A percentile compares a stretch with the other conserved stretches of the same genome.
Conservation (phyloP, 805 yeast genomes). For the Teunomyces atbi region DNA sequence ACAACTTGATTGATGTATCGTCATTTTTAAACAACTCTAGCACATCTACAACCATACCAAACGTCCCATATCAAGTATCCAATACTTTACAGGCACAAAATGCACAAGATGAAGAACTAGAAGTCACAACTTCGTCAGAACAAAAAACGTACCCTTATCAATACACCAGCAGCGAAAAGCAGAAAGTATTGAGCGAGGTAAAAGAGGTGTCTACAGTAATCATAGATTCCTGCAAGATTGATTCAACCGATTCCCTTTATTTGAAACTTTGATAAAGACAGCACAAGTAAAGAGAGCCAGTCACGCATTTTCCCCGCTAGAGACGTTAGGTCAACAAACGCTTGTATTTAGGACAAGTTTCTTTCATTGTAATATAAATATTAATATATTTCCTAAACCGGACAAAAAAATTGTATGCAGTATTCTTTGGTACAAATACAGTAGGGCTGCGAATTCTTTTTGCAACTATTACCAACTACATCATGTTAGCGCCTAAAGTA, state of each 20-base stretch:
- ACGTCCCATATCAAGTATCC: constrained; percentile 2
- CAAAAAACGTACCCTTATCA: constrained; percentile 11
- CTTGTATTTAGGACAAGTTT: neutral
- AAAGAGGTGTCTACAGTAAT: constrained; percentile 7
- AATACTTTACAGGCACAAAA: constrained; percentile 3
- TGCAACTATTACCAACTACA: neutral
- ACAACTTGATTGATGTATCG: constrained; percentile 14
- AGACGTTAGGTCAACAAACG: neutral
- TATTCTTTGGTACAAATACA: neutral
- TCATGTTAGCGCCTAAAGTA: neutral
- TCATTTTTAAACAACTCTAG: constrained; percentile 13
- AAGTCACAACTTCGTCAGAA: constrained; percentile 4
- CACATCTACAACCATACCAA: constrained; percentile 6
- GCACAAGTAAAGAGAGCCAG: no score
- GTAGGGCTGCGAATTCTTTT: neutral
- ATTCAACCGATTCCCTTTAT: constrained; percentile 10
- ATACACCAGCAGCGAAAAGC: constrained; percentile 10
- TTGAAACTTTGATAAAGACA: constrained; percentile 9
- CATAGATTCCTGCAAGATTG: constrained; percentile 12
- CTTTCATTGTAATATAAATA: constrained; percentile 1
- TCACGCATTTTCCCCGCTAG: no score
- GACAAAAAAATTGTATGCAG: neutral
- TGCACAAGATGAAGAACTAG: constrained; percentile 7
- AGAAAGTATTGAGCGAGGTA: constrained; percentile 7
- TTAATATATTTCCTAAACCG: neutral